Evolutionary conservation across 1,139 yeast species (phyloP).

Genomic region (Barnettozyma hawaiiensis): DNA sequence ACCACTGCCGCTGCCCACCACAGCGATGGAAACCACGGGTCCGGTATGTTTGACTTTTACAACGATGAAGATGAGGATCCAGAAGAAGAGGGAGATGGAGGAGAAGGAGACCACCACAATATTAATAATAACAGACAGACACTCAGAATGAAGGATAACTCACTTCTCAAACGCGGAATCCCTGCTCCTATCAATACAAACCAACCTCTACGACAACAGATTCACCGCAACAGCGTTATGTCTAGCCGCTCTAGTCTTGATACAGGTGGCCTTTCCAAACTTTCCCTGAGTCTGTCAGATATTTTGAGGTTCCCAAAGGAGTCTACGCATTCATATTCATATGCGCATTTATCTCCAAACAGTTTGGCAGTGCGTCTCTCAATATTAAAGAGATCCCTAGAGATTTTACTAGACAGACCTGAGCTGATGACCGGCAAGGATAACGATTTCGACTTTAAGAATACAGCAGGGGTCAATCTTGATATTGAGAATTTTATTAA

Average conservation of each 20-base stretch:
- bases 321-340: constrained; percentile 80
- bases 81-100: neutral
- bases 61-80: constrained; percentile 18
- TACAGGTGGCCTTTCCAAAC: constrained; percentile 23
- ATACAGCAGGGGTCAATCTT: constrained; percentile 18
- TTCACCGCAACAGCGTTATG: constrained; percentile 5
- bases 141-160: neutral
- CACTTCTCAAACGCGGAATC: neutral
- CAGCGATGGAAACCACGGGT: neutral
- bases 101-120: too few species aligned
- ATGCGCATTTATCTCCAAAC: constrained; percentile 76
- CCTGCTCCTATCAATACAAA: neutral
- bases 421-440: constrained; percentile 33
- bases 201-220: constrained; percentile 10
- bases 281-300: constrained; percentile 27
- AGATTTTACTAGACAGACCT: constrained; percentile 62
- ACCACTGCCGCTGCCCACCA: neutral
- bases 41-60: constrained; percentile 9
- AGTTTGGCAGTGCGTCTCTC: constrained; percentile 71
- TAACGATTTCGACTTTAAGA: constrained; percentile 3
- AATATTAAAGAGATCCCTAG: constrained; percentile 69
- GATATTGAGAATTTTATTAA: constrained; percentile 24
- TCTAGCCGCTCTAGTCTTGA: constrained; percentile 1
- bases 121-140: too few species aligned
- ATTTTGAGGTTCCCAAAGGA: constrained; percentile 63